phyloP scores from a whole-genome alignment of 2,329 filamentous ascomycete genomes.

The Lizonia empirigonia region DNA sequence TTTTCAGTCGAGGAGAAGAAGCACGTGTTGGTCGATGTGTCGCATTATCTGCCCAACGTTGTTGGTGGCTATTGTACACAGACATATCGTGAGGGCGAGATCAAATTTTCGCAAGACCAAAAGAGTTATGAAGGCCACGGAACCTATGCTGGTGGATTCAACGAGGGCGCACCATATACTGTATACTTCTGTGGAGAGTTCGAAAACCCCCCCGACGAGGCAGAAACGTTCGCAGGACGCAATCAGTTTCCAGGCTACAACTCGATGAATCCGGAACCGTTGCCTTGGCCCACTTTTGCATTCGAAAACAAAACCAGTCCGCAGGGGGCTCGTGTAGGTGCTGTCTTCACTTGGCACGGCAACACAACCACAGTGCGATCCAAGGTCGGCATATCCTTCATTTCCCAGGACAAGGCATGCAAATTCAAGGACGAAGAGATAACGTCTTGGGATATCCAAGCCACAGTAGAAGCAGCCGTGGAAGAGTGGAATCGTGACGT shows the following conservation, averaged over 20 bases:
- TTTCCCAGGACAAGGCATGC: constrained; percentile 56
- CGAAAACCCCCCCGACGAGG: constrained; percentile 26
- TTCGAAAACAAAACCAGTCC: constrained; percentile 47
- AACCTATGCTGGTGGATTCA: constrained; percentile 37
- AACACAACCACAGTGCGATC: constrained; percentile 50
- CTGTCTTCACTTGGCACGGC: constrained; percentile 54
- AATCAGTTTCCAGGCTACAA: constrained; percentile 33
- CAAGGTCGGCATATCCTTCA: constrained; percentile 56
- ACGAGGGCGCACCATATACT: constrained; percentile 37
- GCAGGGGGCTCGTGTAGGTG: constrained; percentile 45
- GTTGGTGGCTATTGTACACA: constrained; percentile 29
- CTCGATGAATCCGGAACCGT: constrained; percentile 15
- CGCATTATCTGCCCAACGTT: constrained; percentile 47
- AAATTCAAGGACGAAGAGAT: constrained; percentile 53
- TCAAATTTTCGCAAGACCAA: constrained; percentile 27
- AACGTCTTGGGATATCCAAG: constrained; percentile 47
- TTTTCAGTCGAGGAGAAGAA: constrained; percentile 56
- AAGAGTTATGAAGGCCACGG: constrained; percentile 35
- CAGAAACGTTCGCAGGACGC: constrained; percentile 56
- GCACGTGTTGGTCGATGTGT: constrained; percentile 53
- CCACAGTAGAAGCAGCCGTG: constrained; percentile 46
- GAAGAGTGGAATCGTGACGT: constrained; percentile 56
- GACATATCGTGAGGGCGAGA: constrained; percentile 30
- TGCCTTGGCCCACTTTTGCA: constrained; percentile 10
- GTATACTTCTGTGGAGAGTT: constrained; percentile 40